phyloP scores from a whole-genome alignment of 2,329 filamentous ascomycete genomes.

The Daldinia sp. region DNA sequence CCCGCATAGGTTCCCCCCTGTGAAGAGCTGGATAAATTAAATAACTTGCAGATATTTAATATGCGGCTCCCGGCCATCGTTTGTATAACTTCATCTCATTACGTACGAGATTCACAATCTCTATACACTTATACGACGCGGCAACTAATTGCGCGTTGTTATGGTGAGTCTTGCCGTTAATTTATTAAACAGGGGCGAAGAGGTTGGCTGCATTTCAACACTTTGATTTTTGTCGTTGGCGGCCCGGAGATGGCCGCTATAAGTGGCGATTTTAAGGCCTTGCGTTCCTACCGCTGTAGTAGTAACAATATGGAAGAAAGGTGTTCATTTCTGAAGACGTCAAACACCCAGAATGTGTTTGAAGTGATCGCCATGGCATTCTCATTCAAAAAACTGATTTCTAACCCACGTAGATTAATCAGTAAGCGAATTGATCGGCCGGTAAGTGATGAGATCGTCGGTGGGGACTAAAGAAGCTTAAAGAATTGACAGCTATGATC shows the following conservation, averaged over 20 bases:
- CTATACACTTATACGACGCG: conserved; percentile 1
- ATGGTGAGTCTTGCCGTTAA: background rate
- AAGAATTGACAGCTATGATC: conserved; percentile 36
- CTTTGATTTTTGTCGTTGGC: background rate
- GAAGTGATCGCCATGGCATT: background rate
- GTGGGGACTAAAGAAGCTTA: conserved; percentile 28
- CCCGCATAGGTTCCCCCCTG: conserved; percentile 22
- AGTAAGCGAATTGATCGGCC: conserved; percentile 25
- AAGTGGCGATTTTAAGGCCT: conserved; percentile 18
- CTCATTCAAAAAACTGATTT: background rate
- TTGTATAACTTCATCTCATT: conserved; percentile 13
- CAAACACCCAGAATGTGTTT: background rate
- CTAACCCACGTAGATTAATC: background rate
- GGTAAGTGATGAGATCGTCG: conserved; percentile 5
- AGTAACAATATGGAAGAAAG: conserved; percentile 26
- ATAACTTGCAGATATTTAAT: conserved; percentile 23
- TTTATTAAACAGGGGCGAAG: conserved; percentile 6
- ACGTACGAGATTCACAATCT: conserved; percentile 17
- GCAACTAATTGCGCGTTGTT: conserved; percentile 8
- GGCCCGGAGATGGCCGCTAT: conserved; percentile 16
- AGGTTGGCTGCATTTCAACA: background rate
- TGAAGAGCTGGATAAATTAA: conserved; percentile 35
- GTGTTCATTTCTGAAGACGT: background rate
- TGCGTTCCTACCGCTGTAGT: background rate
- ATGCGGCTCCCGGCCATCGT: conserved; percentile 26